Base-by-base conservation (phyloP, 139 green algal species). In the Chlamydomonas urium region DNA sequence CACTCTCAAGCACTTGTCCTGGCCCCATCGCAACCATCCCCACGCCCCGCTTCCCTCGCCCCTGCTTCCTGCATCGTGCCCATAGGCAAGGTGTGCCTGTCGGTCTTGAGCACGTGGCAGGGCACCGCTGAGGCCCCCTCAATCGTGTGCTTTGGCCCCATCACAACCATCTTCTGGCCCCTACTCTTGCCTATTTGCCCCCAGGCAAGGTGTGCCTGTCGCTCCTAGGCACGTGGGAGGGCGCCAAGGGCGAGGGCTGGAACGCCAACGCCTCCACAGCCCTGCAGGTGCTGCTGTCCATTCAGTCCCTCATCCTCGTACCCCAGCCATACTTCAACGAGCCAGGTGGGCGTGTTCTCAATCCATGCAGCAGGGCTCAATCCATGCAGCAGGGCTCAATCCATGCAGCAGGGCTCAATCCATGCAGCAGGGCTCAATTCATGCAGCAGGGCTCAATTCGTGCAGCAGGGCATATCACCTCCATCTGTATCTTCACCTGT, bases 301-400 rank as follows among this genome's bases (percentile, higher is more conserved):
- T 97, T 67, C 91, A 96, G 77, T 89, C 84, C 0, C 83, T 97
- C 34, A 92, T 97, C 73, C 81, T 97, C 32, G 88, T 94, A 57
- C 69, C 79, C 1, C 79, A 95, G 73, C 91, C 92, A 23, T 97
- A 94, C 86, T 96, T 89, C 85, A 94, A 96, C 59, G 85, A 91
- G 66, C 86, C 86, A 67, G 63, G 63, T 71, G 37, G 59, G 31
- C 5, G 59, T 21, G 63, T n/a, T n/a, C n/a, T n/a, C n/a, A n/a
- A n/a, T n/a, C n/a, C n/a, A n/a, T n/a, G n/a, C n/a, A n/a, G n/a
- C n/a, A n/a, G n/a, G n/a, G n/a, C n/a, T n/a, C n/a, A n/a, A n/a
- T n/a, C n/a, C n/a, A n/a, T n/a, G n/a, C n/a, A n/a, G n/a, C n/a
- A n/a, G n/a, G n/a, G n/a, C n/a, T n/a, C n/a, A n/a, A n/a, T n/a